Percentiles rank a stretch among this genome's conserved stretches.
Conservation (phyloP, 2,329 filamentous ascomycete species). For the Juglanconis juglandina region DNA sequence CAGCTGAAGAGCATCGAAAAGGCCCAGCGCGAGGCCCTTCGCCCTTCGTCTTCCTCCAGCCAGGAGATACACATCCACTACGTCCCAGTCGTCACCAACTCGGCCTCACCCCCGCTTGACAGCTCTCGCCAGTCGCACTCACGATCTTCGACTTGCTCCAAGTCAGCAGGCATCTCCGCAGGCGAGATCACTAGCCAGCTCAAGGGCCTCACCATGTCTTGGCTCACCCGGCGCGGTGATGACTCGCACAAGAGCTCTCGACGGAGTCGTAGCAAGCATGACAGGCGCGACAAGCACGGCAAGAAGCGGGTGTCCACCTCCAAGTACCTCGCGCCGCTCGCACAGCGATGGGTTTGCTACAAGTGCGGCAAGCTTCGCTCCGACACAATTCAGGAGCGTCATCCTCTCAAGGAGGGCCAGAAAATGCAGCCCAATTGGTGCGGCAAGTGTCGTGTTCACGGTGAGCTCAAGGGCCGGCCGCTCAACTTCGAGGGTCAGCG, state of each 20-base stretch:
- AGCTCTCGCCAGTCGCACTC: background rate
- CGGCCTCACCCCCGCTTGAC: constrained; percentile 3
- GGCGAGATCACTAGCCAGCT: constrained; percentile 4
- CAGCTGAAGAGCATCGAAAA: constrained; percentile 6
- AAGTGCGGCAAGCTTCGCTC: constrained; percentile 40
- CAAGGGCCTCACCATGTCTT: constrained; percentile 4
- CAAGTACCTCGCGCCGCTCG: constrained; percentile 7
- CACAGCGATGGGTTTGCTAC: constrained; percentile 36
- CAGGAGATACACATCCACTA: constrained; percentile 15
- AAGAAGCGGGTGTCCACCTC: constrained; percentile 8
- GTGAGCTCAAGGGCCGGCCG: constrained; percentile 1
- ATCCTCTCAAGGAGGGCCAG: constrained; percentile 29
- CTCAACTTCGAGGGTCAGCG: constrained; percentile 12
- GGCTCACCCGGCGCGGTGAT: background rate
- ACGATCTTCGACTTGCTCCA: background rate
- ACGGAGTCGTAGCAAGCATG: constrained; percentile 6
- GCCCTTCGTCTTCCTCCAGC: constrained; percentile 7
- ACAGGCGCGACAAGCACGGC: constrained; percentile 14
- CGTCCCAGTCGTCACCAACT: constrained; percentile 9
- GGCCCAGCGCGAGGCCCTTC: constrained; percentile 8
- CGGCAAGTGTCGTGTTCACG: constrained; percentile 30
- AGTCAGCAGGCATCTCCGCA: background rate
- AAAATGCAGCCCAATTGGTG: constrained; percentile 33
- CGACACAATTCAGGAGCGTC: constrained; percentile 33
- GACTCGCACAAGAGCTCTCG: constrained; percentile 6